Percentiles rank a stretch among this genome's conserved stretches.
Conservation (phyloP, 208 protist genomes). For the Trypanosoma lewisi region DNA sequence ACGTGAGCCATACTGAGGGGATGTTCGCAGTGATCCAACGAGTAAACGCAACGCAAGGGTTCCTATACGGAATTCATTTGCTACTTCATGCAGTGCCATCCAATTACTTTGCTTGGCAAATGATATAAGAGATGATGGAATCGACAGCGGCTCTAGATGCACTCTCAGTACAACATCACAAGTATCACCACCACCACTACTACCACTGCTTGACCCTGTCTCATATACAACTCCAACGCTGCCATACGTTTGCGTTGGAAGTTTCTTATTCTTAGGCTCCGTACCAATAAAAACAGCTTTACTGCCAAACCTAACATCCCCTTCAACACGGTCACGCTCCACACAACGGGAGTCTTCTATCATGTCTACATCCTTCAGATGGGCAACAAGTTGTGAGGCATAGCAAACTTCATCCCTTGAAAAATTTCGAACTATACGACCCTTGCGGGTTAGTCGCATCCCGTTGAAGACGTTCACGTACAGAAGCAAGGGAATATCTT, state of each 20-base stretch:
- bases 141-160: conserved; percentile 33
- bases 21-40: conserved; percentile 71
- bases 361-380: conserved; percentile 60
- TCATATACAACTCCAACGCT: conserved; percentile 46
- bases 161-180: conserved; percentile 30
- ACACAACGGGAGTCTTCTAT: conserved; percentile 69
- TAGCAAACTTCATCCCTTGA: conserved; percentile 76
- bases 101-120: conserved; percentile 67
- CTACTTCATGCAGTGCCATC: conserved; percentile 66
- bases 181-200: conserved; percentile 37
- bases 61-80: conserved; percentile 43
- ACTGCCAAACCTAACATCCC: conserved; percentile 47
- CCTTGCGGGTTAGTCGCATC: conserved; percentile 59
- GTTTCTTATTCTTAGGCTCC: conserved; percentile 56
- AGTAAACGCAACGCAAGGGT: conserved; percentile 54
- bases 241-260: conserved; percentile 36
- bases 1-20: conserved; percentile 76
- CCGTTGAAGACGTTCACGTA: conserved; percentile 84
- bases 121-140: conserved; percentile 51
- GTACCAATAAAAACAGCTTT: conserved; percentile 75
- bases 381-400: conserved; percentile 57
- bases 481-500: conserved; percentile 58
- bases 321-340: conserved; percentile 60
- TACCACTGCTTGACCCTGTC: conserved; percentile 30
- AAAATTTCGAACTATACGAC: conserved; percentile 67